These are phyloP conservation scores for Lecanicillium sp. DNA, from an alignment of 2,329 filamentous ascomycete species.

Conservation along the genomic window DNA sequence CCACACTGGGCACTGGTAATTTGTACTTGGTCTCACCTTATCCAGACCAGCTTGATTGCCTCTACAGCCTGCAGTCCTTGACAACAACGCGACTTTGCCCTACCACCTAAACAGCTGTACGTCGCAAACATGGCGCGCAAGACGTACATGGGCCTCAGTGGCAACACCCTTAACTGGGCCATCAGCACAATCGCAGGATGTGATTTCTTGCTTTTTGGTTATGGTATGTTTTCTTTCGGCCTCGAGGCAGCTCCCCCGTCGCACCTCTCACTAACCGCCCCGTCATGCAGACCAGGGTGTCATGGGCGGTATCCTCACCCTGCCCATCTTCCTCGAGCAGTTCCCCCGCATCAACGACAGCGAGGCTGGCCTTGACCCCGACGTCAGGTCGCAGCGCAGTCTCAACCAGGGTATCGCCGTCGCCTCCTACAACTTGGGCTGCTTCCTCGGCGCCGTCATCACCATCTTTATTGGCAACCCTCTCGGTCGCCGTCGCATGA, in stretches of 20 bases:
- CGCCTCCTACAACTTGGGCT: conserved; percentile 54
- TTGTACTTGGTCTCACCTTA: too few relatives aligned
- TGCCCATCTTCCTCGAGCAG: conserved; percentile 52
- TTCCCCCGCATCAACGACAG: conserved; percentile 47
- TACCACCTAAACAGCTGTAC: background rate
- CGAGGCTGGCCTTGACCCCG: conserved; percentile 22
- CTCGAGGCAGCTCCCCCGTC: background rate
- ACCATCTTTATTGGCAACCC: conserved; percentile 60
- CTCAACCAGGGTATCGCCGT: conserved; percentile 50
- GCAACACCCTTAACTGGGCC: conserved; percentile 59
- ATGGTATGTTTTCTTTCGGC: conserved; percentile 34
- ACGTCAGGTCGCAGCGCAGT: conserved; percentile 37
- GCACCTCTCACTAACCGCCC: background rate
- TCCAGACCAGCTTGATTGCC: background rate
- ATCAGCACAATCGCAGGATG: conserved; percentile 66
- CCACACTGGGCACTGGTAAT: conserved; percentile 1
- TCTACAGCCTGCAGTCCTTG: too few relatives aligned
- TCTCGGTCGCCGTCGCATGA: conserved; percentile 53
- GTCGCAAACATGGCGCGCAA: conserved; percentile 23
- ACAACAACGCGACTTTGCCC: too few relatives aligned
- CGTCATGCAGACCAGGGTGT: conserved; percentile 62
- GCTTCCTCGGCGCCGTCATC: conserved; percentile 58
- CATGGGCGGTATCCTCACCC: conserved; percentile 68
- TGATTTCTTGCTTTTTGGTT: conserved; percentile 61
- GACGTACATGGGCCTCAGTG: conserved; percentile 59